Base-by-base conservation (phyloP, 805 yeast species). In the Suhomyces vadensis region DNA sequence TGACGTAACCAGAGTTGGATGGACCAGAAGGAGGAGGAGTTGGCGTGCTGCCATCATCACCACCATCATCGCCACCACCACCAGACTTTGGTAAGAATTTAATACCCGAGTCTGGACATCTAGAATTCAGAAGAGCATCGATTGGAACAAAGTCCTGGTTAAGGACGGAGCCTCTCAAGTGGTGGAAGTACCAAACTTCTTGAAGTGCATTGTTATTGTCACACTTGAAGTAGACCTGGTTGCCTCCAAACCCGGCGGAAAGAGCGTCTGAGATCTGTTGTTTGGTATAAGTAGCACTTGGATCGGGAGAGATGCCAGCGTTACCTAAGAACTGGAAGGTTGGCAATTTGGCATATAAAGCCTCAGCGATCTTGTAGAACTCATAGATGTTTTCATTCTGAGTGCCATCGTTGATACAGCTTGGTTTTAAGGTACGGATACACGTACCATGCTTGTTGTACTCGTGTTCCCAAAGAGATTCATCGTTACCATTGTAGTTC, bases 361-460 rank as follows among this genome's bases (percentile, higher is more conserved):
- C 73, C 42, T 84, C 81, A 1, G 85, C 75, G 29, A 80, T 74
- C 39, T 75, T 74, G 64, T 72, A 87, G 64, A 81, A 89, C 60
- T 89, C 95, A 45, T 79, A 82, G 22, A 87, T 90, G 39, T 74
- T 73, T 44, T 64, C 68, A 47, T 64, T 53, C 11, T 60, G 42
- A 19, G 57, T 54, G 46, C 60, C 61, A 16, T 50, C 43, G 16
- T 50, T 53, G 63, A 89, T 90, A 63, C 98, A 91, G 4, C 63
- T 53, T 3, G 94, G 87, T 44, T 75, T 79, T 37, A 91, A 69
- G 1, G 97, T 89, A 38, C 83, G 79, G 75, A 90, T 82, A 66
- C 97, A 91, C 7, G 96, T 89, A 19, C 91, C 97, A 61, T 91
- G 98, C 62, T 91, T 91, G 69, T 91, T 90, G 74, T 79, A 91